Evolutionary conservation across 441 rosid species (phyloP), one percentile per base, ranked within the genome.

Genomic region (Pelargonium australe): DNA sequence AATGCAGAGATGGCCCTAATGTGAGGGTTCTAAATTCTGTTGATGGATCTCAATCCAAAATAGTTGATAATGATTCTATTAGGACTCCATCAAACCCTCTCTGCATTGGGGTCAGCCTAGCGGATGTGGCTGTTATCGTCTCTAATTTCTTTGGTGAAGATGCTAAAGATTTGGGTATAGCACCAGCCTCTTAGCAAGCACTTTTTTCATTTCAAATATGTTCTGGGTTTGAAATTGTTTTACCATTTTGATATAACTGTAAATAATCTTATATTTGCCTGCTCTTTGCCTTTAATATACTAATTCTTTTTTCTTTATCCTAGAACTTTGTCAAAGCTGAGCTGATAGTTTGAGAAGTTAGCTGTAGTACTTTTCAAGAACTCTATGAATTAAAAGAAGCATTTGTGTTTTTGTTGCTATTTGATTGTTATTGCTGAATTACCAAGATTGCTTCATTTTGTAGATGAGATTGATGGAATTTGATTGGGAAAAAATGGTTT

Each of bases 1-100:
- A 89, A 77, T 89, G 95, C 83, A 79, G 80, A 72, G 85, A 79
- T 8, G 95, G 85, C 23, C 97, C 97, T 19, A 92, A 88, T 55
- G 88, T 87, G 9, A 79, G 82, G 78, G 75, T 86, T 1, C 69
- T 62, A 13, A 75, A 74, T 20, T 73, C 76, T 70, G 68, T 58
- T 6, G 76, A 66, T 17, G 78, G 17, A 55, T 3, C 60, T 13
- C 60, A 31, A 69, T 68, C 31, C 9, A 70, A 68, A 34, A 47
- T 44, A 2, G 67, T 23, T 37, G 61, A 2, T 0, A 31, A 40
- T 58, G 85, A 77, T 75, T 76, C 85, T 1, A 69, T 67, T 8
- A 68, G 53, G 69, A 64, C 70, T 69, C 76, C 85, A 0, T 31
- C 78, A 2, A 84, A 85, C 69, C 84, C 92, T 12, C 73, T 86